These are phyloP conservation scores for Miscanthus lutarioriparius DNA, from an alignment of 176 grass and related monocot species.

Conservation along the genomic window DNA sequence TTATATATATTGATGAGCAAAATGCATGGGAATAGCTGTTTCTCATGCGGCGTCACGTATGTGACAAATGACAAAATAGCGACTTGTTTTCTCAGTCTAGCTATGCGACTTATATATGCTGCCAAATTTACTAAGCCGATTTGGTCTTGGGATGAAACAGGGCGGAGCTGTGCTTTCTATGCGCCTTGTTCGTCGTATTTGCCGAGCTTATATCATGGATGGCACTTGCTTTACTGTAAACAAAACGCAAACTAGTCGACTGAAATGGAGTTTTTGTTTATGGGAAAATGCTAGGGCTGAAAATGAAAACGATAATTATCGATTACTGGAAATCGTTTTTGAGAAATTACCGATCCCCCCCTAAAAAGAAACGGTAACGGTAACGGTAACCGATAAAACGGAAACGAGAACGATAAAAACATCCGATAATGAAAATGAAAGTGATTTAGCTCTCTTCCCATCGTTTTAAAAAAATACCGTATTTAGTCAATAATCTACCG, in stretches of 20 bases:
- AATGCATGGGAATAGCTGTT: not conserved
- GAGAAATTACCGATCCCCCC: no score
- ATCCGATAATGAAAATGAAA: no score
- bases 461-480: no score
- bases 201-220: not conserved
- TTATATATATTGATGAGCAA: not conserved
- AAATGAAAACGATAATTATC: no score
- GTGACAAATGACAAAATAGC: not conserved
- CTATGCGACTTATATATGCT: not conserved
- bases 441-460: no score
- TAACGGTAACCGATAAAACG: no score
- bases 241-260: no score
- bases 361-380: no score
- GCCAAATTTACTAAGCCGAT: not conserved
- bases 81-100: constrained; percentile 7
- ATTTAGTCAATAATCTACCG: no score
- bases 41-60: not conserved
- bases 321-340: no score
- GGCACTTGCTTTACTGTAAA: not conserved
- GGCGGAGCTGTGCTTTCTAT: not conserved
- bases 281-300: no score
- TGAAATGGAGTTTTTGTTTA: not conserved
- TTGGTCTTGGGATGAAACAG: constrained; percentile 18
- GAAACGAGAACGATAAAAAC: no score
- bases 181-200: constrained; percentile 2